Percentiles rank a stretch among this genome's conserved stretches.
These are phyloP conservation scores for Trichoderma brevicompactum DNA, from an alignment of 2,329 filamentous ascomycete genomes.

Conservation along the genomic window DNA sequence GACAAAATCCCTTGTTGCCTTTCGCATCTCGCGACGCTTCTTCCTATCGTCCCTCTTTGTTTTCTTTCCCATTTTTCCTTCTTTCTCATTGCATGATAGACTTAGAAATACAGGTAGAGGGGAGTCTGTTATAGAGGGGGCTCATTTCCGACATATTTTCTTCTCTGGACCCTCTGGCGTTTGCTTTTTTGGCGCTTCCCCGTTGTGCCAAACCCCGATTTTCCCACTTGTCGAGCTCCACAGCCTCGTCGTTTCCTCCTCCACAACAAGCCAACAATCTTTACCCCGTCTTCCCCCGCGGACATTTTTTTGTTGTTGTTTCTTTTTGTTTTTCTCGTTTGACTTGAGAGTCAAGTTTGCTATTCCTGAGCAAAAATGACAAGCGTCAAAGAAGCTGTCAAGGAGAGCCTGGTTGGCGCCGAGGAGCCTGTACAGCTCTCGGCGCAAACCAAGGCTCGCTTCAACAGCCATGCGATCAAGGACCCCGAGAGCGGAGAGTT, in stretches of 20 bases:
- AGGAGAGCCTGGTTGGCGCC: slow-evolving; percentile 75
- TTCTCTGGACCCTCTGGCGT: slow-evolving; percentile 5
- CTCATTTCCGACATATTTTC: slow-evolving; percentile 28
- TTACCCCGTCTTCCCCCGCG: slow-evolving; percentile 15
- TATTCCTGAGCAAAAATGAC: slow-evolving; percentile 37
- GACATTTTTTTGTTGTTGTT: slow-evolving; percentile 6
- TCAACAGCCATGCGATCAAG: slow-evolving; percentile 74
- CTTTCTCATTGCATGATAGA: slow-evolving; percentile 30
- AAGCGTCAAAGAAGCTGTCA: slow-evolving; percentile 70
- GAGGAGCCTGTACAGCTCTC: slow-evolving; percentile 66
- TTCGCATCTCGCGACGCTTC: neutral
- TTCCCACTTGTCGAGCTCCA: slow-evolving; percentile 25
- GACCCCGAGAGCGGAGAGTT: slow-evolving; percentile 76
- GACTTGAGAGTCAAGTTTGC: slow-evolving; percentile 8
- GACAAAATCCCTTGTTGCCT: slow-evolving; percentile 8
- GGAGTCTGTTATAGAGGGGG: slow-evolving; percentile 20
- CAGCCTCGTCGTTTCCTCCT: slow-evolving; percentile 25
- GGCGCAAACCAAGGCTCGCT: slow-evolving; percentile 74
- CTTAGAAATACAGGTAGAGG: slow-evolving; percentile 15
- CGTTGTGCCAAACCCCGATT: slow-evolving; percentile 21
- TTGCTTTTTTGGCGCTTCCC: slow-evolving; percentile 27
- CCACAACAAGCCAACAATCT: slow-evolving; percentile 26
- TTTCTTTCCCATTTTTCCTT: neutral
- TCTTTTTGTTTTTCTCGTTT: neutral
- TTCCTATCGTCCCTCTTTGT: neutral